Percentiles rank a stretch among this genome's conserved stretches.
phyloP scores from a whole-genome alignment of 2,329 filamentous ascomycete genomes.

The Penicillium sclerotiorum region DNA sequence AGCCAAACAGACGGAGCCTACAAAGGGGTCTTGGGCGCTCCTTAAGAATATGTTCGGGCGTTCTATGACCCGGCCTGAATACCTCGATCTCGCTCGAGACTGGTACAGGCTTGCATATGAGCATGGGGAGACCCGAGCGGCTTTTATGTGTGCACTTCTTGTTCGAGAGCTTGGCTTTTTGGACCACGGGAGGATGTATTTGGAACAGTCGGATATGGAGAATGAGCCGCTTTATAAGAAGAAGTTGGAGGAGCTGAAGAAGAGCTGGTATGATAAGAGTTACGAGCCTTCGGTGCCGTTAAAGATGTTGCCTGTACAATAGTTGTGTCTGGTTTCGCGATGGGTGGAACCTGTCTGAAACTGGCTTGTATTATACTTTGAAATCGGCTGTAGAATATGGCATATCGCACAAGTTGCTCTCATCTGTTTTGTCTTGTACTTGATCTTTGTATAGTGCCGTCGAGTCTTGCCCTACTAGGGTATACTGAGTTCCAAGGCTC shows the following conservation, averaged over 20 bases:
- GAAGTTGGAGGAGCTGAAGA: slow-evolving; percentile 16
- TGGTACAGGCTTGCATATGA: slow-evolving; percentile 38
- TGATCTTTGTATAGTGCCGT: not conserved
- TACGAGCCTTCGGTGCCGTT: slow-evolving; percentile 19
- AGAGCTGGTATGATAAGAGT: slow-evolving; percentile 26
- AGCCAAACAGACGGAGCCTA: not conserved
- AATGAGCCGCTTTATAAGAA: slow-evolving; percentile 11
- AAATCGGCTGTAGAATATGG: too few species aligned
- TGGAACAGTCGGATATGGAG: slow-evolving; percentile 14
- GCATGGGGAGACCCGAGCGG: slow-evolving; percentile 23
- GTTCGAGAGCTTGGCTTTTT: slow-evolving; percentile 28
- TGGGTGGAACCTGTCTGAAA: too few species aligned
- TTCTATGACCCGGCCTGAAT: slow-evolving; percentile 24
- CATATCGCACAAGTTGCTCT: too few species aligned
- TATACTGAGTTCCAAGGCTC: too few species aligned
- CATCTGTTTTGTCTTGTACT: too few species aligned
- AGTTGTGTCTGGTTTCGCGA: not conserved
- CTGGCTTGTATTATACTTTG: too few species aligned
- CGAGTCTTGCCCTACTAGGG: too few species aligned
- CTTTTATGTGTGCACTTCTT: slow-evolving; percentile 33
- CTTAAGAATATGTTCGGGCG: slow-evolving; percentile 15
- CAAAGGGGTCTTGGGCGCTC: not conserved
- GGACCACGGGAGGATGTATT: slow-evolving; percentile 16
- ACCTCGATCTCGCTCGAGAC: slow-evolving; percentile 32
- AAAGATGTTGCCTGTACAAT: slow-evolving; percentile 26